A percentile compares a stretch with the other conserved stretches of the same genome.
These are phyloP conservation scores for Phaeoacremonium minimum DNA, from an alignment of 2,329 filamentous ascomycete species.

Conservation along the genomic window DNA sequence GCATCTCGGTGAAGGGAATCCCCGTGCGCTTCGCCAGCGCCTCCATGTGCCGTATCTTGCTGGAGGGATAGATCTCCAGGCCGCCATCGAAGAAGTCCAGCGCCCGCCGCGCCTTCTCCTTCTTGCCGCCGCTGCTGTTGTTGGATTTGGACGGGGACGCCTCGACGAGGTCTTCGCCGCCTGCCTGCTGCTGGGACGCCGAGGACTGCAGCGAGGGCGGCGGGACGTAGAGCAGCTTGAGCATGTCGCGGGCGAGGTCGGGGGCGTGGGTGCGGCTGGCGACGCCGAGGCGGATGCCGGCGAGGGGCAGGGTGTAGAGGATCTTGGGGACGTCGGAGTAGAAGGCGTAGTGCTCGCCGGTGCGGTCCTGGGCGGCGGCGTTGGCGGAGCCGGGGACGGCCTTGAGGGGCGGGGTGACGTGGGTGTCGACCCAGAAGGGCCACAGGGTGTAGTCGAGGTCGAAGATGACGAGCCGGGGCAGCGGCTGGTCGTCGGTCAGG, in stretches of 20 bases:
- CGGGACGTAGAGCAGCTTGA: slow-evolving; percentile 65
- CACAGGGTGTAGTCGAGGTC: slow-evolving; percentile 98
- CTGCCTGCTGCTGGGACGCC: slow-evolving; percentile 11
- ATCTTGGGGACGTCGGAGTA: slow-evolving; percentile 67
- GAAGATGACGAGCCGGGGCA: slow-evolving; percentile 84
- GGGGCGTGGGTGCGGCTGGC: slow-evolving; percentile 80
- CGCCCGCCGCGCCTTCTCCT: slow-evolving; percentile 37
- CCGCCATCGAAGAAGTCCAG: slow-evolving; percentile 58
- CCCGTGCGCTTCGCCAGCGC: slow-evolving; percentile 66
- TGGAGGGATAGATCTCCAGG: slow-evolving; percentile 68
- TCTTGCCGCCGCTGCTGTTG: slow-evolving; percentile 16
- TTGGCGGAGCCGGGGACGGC: slow-evolving; percentile 32
- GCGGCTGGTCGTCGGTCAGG: slow-evolving; percentile 55
- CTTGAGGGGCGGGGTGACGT: slow-evolving; percentile 71
- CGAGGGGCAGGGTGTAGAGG: slow-evolving; percentile 52
- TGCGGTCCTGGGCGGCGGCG: slow-evolving; percentile 41
- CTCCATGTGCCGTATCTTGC: slow-evolving; percentile 83
- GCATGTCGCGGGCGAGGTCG: slow-evolving; percentile 73
- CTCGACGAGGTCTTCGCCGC: too few species aligned
- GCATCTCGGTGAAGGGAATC: slow-evolving; percentile 74
- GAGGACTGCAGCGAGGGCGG: slow-evolving; percentile 14
- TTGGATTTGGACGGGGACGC: too few species aligned
- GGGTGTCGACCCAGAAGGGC: slow-evolving; percentile 97
- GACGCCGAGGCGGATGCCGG: slow-evolving; percentile 56
- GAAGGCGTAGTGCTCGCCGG: slow-evolving; percentile 65